Percentiles rank a stretch among this genome's conserved stretches.
Evolutionary conservation across 768 basidiomycete genomes (phyloP).

Genomic region (Collybia nuda): DNA sequence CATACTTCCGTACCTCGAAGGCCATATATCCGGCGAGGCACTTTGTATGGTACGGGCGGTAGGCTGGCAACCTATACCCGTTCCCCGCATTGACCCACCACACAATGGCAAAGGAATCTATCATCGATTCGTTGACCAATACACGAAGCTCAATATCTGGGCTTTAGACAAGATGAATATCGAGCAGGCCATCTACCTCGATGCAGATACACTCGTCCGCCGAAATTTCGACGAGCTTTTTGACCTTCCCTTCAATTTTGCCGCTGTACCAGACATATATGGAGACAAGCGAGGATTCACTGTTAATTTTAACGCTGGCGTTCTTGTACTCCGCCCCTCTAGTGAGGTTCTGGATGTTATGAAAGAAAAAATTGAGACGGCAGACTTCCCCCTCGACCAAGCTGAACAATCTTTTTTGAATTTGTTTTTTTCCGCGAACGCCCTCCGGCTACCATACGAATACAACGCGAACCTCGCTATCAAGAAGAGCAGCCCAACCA

Average conservation of each 20-base stretch:
- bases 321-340: slow-evolving; percentile 33
- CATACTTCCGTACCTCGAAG: slow-evolving; percentile 24
- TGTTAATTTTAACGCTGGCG: slow-evolving; percentile 38
- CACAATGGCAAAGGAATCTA: slow-evolving; percentile 32
- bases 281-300: slow-evolving; percentile 28
- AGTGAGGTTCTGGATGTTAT: slow-evolving; percentile 25
- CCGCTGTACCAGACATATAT: slow-evolving; percentile 40
- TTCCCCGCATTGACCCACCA: slow-evolving; percentile 37
- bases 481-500: slow-evolving; percentile 25
- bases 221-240: slow-evolving; percentile 46
- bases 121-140: slow-evolving; percentile 37
- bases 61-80: slow-evolving; percentile 36
- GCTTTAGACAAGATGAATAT: slow-evolving; percentile 29
- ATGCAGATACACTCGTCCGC: slow-evolving; percentile 42
- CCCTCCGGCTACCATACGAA: slow-evolving; percentile 33
- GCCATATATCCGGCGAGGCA: slow-evolving; percentile 33
- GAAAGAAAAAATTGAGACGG: slow-evolving; percentile 23
- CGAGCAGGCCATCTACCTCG: slow-evolving; percentile 34
- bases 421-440: slow-evolving; percentile 34
- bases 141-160: slow-evolving; percentile 45
- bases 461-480: slow-evolving; percentile 43
- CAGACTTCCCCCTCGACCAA: slow-evolving; percentile 27
- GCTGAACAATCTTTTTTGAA: slow-evolving; percentile 44
- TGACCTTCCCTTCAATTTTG: slow-evolving; percentile 37
- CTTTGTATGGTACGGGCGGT: slow-evolving; percentile 36